A percentile compares a stretch with the other conserved stretches of the same genome.
phyloP scores from a whole-genome alignment of 495 filamentous ascomycete species.

The Xylaria scruposa region DNA sequence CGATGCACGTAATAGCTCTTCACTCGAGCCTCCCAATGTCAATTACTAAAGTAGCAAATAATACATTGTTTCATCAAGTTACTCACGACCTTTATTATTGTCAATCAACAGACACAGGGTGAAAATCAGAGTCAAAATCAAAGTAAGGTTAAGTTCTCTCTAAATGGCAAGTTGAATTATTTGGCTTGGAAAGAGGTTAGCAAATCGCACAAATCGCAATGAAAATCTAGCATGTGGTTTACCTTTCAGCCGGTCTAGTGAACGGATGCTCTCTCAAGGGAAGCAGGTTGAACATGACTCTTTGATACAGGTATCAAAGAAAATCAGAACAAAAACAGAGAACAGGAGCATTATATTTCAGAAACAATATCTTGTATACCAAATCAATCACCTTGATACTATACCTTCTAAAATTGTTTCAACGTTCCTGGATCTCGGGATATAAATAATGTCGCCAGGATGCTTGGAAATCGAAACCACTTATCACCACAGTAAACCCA shows the following conservation, averaged over 20 bases:
- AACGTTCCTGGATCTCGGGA: not conserved
- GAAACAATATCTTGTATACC: not conserved
- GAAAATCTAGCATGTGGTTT: not conserved
- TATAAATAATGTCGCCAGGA: conserved; percentile 1
- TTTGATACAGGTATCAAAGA: not conserved
- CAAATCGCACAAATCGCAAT: not conserved
- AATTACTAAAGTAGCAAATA: not conserved
- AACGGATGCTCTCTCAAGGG: not conserved
- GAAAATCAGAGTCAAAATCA: not conserved
- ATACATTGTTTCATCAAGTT: not conserved
- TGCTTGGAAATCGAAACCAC: not conserved
- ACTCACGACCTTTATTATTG: not conserved
- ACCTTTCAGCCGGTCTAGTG: not conserved
- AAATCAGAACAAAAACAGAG: not conserved
- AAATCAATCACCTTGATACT: not conserved
- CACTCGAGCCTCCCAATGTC: not conserved
- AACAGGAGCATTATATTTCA: not conserved
- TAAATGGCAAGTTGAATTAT: not conserved
- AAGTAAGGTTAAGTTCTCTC: not conserved
- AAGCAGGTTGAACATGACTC: not conserved
- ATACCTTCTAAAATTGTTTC: not conserved
- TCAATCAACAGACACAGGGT: not conserved
- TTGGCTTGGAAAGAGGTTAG: not conserved
- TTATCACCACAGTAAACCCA: not conserved
- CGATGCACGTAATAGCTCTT: not conserved